Conservation (phyloP, 2,329 filamentous ascomycete species). For the Fusarium fracticaudum region DNA sequence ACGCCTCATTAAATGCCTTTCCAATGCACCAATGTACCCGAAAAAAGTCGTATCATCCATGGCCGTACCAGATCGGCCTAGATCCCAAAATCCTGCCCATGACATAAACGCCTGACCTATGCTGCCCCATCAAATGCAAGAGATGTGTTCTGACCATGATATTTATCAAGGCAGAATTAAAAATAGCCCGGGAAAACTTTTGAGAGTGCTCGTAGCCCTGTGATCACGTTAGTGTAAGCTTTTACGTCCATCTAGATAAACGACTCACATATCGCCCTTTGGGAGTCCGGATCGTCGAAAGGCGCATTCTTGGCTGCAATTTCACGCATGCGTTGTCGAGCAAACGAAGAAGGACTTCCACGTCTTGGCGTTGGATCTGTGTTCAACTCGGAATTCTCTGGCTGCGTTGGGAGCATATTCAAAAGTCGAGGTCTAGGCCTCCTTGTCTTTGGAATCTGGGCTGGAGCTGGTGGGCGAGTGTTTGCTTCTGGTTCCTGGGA, state of each 20-base stretch:
- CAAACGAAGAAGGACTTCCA: conserved; percentile 55
- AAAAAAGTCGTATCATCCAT: conserved; percentile 24
- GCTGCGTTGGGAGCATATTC: conserved; percentile 51
- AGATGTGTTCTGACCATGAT: conserved; percentile 20
- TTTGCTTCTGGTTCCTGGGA: conserved; percentile 17
- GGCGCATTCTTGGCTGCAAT: conserved; percentile 55
- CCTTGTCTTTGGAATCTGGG: conserved; percentile 37
- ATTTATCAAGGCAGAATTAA: conserved; percentile 22
- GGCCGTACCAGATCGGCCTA: conserved; percentile 20
- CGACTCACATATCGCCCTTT: conserved; percentile 53
- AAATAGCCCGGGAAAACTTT: conserved; percentile 56
- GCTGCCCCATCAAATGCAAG: conserved; percentile 32
- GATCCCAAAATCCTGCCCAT: conserved; percentile 20
- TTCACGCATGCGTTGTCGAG: conserved; percentile 55
- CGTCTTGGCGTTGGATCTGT: conserved; percentile 46
- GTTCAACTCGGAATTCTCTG: conserved; percentile 47
- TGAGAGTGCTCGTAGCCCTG: conserved; percentile 55
- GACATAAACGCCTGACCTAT: conserved; percentile 46
- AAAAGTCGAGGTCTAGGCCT: conserved; percentile 45
- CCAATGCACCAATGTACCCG: conserved; percentile 27
- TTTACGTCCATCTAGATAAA: neutral
- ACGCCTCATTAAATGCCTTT: conserved; percentile 34
- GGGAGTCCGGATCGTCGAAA: conserved; percentile 54
- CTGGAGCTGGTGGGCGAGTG: conserved; percentile 23
- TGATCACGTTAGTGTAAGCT: conserved; percentile 17